Evolutionary conservation across 139 green algal species (phyloP).

Genomic region (Tetraselmis chui): DNA sequence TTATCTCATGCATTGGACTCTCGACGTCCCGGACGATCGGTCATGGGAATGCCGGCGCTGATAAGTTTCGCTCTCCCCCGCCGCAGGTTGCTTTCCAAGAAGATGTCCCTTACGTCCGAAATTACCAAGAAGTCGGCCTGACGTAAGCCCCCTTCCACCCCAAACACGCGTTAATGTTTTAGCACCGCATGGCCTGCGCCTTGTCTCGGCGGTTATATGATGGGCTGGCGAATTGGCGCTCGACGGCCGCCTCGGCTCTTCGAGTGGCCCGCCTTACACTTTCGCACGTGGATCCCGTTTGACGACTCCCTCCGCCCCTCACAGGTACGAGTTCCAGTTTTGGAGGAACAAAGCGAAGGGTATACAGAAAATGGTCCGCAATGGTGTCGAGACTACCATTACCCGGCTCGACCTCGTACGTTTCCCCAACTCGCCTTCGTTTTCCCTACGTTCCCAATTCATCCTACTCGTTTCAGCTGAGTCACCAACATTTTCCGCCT

Average conservation of each 20-base stretch:
- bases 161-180: no score
- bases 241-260: no score
- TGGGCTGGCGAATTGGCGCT: no score
- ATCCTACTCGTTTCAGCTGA: no score
- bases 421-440: no score
- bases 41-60: neutral
- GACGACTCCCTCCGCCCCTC: neutral
- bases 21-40: no score
- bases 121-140: neutral
- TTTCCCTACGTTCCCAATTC: no score
- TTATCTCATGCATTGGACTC: no score
- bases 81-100: neutral
- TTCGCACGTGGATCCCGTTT: neutral
- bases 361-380: constrained; percentile 26
- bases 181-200: neutral
- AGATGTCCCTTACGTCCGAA: neutral
- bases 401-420: constrained; percentile 6
- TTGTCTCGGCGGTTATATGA: no score
- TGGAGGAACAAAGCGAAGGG: neutral
- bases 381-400: constrained; percentile 37
- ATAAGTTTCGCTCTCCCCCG: neutral
- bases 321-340: neutral
- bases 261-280: no score
- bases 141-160: neutral
- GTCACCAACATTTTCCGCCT: no score